Conservation (phyloP, 1,284 basidiomycete species). For the Cryptococcus neoformans region DNA sequence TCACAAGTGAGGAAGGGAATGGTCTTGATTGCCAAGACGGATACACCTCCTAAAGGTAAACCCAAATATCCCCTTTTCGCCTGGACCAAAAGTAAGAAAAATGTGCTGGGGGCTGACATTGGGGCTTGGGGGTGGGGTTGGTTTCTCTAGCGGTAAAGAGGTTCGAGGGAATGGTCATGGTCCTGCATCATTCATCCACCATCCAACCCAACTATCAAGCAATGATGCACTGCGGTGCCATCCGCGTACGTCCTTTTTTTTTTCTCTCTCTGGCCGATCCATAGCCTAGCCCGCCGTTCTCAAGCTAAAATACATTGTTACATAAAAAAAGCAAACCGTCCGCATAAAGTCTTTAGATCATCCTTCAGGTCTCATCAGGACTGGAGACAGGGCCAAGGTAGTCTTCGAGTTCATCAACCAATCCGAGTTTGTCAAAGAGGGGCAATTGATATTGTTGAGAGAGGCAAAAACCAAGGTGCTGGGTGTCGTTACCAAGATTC, state of each 20-base stretch:
- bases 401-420: conserved; percentile 79
- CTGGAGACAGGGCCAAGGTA: conserved; percentile 84
- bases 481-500: conserved; percentile 41
- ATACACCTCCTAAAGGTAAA: conserved; percentile 71
- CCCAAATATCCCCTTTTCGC: conserved; percentile 54
- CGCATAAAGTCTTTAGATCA: conserved; percentile 84
- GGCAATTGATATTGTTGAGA: conserved; percentile 84
- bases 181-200: conserved; percentile 78
- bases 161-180: conserved; percentile 45
- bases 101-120: too few species aligned
- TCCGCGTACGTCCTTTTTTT: conserved; percentile 24
- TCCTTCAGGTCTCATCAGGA: conserved; percentile 78
- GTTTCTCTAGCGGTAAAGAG: conserved; percentile 23
- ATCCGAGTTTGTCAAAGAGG: conserved; percentile 85
- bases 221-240: conserved; percentile 40
- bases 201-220: conserved; percentile 86
- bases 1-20: conserved; percentile 88
- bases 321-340: conserved; percentile 71
- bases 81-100: too few species aligned
- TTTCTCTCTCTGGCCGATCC: neutral
- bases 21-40: conserved; percentile 80
- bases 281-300: neutral
- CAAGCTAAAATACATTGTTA: neutral
- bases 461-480: conserved; percentile 88
- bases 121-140: neutral